Conservation (phyloP, 768 basidiomycete species). For the Psilocybe azurescens region DNA sequence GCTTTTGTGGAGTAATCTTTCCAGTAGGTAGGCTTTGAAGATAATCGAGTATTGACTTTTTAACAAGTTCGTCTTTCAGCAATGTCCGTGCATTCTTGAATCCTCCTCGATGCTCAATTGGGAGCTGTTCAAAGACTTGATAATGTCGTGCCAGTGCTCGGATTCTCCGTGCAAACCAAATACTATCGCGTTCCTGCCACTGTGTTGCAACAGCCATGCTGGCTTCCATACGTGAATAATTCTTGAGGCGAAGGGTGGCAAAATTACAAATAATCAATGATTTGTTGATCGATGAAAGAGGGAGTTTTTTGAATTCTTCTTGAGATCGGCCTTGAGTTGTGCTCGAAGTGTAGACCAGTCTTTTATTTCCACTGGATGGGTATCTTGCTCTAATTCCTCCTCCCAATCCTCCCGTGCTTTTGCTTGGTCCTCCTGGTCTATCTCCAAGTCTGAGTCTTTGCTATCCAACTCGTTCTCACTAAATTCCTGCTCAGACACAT, state of each 20-base stretch:
- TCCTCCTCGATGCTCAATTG: slow-evolving; percentile 16
- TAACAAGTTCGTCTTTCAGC: slow-evolving; percentile 29
- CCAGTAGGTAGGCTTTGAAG: slow-evolving; percentile 28
- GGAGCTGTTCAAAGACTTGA: slow-evolving; percentile 40
- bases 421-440: no score
- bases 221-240: slow-evolving; percentile 28
- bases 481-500: no score
- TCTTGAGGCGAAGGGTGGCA: slow-evolving; percentile 39
- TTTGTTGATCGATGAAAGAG: slow-evolving; percentile 34
- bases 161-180: slow-evolving; percentile 32
- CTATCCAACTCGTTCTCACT: no score
- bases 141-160: slow-evolving; percentile 39
- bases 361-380: neutral
- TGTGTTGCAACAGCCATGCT: slow-evolving; percentile 41
- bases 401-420: neutral
- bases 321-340: slow-evolving; percentile 37
- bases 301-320: slow-evolving; percentile 26
- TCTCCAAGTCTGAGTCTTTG: no score
- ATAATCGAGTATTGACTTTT: slow-evolving; percentile 22
- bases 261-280: slow-evolving; percentile 39
- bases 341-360: slow-evolving; percentile 11
- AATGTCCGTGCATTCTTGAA: neutral
- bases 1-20: slow-evolving; percentile 31
- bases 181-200: slow-evolving; percentile 39
- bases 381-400: neutral